Evolutionary conservation across 495 filamentous ascomycete species (phyloP).

Genomic region (Penicillium cataractarum): DNA sequence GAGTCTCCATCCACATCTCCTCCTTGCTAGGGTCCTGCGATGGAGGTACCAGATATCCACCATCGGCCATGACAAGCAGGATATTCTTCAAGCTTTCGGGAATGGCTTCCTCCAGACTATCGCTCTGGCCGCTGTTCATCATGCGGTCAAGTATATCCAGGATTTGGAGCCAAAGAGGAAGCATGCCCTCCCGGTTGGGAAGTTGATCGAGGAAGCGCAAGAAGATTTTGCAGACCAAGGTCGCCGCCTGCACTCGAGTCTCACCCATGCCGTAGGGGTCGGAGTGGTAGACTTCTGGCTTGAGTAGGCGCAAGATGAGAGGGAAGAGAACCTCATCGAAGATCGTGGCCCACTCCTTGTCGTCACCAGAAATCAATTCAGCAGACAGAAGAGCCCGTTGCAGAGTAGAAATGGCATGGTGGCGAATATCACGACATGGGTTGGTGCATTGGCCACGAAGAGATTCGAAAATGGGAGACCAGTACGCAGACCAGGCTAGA

Average conservation of each 20-base stretch:
- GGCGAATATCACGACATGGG: slow-evolving; percentile 90
- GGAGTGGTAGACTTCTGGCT: slow-evolving; percentile 92
- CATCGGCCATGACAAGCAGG: slow-evolving; percentile 91
- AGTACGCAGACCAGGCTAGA: slow-evolving; percentile 94
- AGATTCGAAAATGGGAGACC: slow-evolving; percentile 91
- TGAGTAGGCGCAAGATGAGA: slow-evolving; percentile 84
- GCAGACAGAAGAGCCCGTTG: slow-evolving; percentile 84
- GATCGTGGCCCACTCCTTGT: slow-evolving; percentile 91
- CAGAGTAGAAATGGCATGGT: slow-evolving; percentile 83
- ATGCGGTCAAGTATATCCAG: slow-evolving; percentile 93
- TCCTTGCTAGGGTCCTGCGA: slow-evolving; percentile 47
- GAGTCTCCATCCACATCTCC: slow-evolving; percentile 67
- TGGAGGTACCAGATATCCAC: slow-evolving; percentile 79
- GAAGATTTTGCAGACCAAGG: slow-evolving; percentile 91
- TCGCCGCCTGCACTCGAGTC: slow-evolving; percentile 90
- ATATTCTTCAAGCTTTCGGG: slow-evolving; percentile 97
- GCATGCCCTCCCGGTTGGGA: slow-evolving; percentile 85
- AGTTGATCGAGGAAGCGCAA: slow-evolving; percentile 88
- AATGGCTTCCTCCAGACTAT: slow-evolving; percentile 87
- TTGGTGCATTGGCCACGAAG: slow-evolving; percentile 91
- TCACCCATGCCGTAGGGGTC: slow-evolving; percentile 95
- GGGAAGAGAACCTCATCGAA: slow-evolving; percentile 96
- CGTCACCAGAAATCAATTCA: slow-evolving; percentile 72
- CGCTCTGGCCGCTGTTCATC: slow-evolving; percentile 94
- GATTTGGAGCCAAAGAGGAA: slow-evolving; percentile 90